These are phyloP conservation scores for Solanum paucissectum DNA, from an alignment of 257 asterid species.

Conservation along the genomic window DNA sequence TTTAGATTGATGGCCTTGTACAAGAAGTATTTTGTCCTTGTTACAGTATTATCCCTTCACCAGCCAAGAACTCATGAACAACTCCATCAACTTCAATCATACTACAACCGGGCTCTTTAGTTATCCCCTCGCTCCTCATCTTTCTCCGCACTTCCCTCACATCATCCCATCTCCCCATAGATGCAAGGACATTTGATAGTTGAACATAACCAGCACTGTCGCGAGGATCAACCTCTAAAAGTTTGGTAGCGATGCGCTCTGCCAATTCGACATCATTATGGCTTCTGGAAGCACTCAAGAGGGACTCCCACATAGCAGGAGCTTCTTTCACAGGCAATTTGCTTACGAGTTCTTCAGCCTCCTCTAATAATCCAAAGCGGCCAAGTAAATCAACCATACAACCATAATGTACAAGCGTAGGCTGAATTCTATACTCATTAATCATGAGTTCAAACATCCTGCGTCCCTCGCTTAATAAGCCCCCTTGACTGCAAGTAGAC, in stretches of 20 bases:
- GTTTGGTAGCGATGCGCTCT: constrained; percentile 13
- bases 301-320: constrained; percentile 22
- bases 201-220: constrained; percentile 25
- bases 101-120: constrained; percentile 27
- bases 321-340: constrained; percentile 13
- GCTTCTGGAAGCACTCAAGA: constrained; percentile 25
- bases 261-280: constrained; percentile 23
- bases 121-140: constrained; percentile 14
- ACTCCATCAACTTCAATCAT: constrained; percentile 28
- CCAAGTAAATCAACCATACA: constrained; percentile 37
- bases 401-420: constrained; percentile 25
- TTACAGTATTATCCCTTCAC: constrained; percentile 17
- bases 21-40: background rate
- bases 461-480: constrained; percentile 19
- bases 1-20: background rate
- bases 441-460: constrained; percentile 20
- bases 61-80: constrained; percentile 29
- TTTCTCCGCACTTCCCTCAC: constrained; percentile 13
- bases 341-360: constrained; percentile 23
- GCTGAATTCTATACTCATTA: constrained; percentile 16
- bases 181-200: constrained; percentile 24
- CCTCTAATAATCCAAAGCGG: constrained; percentile 20
- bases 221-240: constrained; percentile 19
- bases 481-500: constrained; percentile 33
- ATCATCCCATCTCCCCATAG: constrained; percentile 17